Evolutionary conservation across 2,329 filamentous ascomycete species (phyloP).

Genomic region (Diplocarpon mali): DNA sequence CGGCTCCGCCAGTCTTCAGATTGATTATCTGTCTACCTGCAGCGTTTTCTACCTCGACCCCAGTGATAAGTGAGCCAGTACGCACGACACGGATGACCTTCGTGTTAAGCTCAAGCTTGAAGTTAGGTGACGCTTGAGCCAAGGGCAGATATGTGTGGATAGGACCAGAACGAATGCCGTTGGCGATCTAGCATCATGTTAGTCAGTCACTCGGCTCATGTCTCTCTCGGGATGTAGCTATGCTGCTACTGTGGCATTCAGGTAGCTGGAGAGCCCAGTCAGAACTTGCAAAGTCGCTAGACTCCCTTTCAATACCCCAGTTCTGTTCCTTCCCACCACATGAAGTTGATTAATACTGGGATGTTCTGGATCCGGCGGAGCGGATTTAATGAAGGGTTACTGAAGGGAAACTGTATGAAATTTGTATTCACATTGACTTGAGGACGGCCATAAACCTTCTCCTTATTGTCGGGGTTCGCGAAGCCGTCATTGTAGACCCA

Average conservation of each 20-base stretch:
- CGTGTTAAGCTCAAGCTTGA: conserved; percentile 1
- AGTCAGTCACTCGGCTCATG: not conserved
- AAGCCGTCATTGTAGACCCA: not conserved
- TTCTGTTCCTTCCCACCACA: no score
- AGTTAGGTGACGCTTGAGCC: not conserved
- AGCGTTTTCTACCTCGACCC: not conserved
- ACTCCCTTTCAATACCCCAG: no score
- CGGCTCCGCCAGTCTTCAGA: not conserved
- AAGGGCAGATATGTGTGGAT: conserved; percentile 3
- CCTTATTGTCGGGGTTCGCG: not conserved
- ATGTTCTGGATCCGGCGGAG: no score
- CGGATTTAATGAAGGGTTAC: no score
- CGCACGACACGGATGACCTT: conserved; percentile 1
- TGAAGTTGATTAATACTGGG: no score
- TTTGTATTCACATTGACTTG: conserved; percentile 1
- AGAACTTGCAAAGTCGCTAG: no score
- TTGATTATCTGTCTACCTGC: not conserved
- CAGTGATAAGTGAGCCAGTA: not conserved
- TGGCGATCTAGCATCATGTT: not conserved
- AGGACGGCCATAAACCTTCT: not conserved
- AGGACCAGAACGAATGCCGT: conserved; percentile 3
- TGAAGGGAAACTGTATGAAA: no score
- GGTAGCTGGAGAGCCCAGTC: no score
- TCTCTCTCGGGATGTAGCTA: no score
- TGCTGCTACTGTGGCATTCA: no score